Evolutionary conservation across 805 yeast genomes (phyloP).

Genomic region (Lachancea quebecensis): DNA sequence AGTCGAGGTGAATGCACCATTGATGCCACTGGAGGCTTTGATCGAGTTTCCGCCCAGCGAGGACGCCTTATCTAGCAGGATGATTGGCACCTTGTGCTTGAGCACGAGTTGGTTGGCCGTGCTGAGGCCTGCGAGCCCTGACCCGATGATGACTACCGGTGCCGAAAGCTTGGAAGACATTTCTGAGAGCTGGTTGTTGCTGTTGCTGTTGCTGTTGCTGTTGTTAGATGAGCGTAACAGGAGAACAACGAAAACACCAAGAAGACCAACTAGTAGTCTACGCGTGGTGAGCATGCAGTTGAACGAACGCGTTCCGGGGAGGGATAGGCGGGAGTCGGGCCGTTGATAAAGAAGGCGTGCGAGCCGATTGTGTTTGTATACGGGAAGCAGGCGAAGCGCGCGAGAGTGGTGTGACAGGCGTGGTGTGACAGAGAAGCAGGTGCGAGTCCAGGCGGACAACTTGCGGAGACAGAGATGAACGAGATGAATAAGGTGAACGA

Average conservation of each 20-base stretch:
- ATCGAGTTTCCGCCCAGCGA: constrained; percentile 53
- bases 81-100: constrained; percentile 36
- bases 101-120: constrained; percentile 35
- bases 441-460: too few relatives aligned
- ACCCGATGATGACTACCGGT: constrained; percentile 45
- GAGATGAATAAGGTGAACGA: too few relatives aligned
- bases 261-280: neutral
- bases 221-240: neutral
- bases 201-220: too few relatives aligned
- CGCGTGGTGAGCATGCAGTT: too few relatives aligned
- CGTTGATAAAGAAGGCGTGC: too few relatives aligned
- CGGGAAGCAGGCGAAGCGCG: too few relatives aligned
- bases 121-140: constrained; percentile 52
- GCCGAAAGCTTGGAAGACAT: constrained; percentile 5
- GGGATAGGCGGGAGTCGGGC: too few relatives aligned
- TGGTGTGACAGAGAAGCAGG: too few relatives aligned
- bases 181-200: neutral
- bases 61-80: constrained; percentile 42
- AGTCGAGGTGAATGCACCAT: constrained; percentile 63
- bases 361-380: too few relatives aligned
- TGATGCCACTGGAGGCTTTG: constrained; percentile 58
- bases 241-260: neutral
- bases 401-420: too few relatives aligned
- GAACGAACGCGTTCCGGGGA: too few relatives aligned
- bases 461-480: too few relatives aligned